Conservation (phyloP, 148 eudicot genomes). For the Vaccinium corymbosum region DNA sequence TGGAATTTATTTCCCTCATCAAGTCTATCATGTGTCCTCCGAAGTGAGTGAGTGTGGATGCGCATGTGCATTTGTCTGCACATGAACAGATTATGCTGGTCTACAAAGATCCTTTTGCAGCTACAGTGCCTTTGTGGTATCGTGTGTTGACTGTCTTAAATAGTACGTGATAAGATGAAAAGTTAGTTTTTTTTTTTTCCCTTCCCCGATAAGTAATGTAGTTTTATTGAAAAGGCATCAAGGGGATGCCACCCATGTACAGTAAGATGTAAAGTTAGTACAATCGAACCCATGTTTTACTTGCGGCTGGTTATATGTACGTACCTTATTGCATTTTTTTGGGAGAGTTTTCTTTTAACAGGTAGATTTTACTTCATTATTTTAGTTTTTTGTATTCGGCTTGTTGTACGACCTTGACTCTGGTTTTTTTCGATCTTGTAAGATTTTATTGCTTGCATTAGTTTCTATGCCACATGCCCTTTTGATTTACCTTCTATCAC, state of each 20-base stretch:
- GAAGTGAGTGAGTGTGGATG: not conserved
- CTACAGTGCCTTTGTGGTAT: not conserved
- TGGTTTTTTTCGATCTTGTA: not conserved
- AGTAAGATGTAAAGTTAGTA: not conserved
- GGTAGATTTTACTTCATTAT: no score
- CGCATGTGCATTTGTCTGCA: not conserved
- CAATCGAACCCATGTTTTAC: not conserved
- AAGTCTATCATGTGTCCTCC: not conserved
- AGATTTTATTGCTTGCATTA: not conserved
- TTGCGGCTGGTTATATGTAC: not conserved
- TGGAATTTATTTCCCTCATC: not conserved
- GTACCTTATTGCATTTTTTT: not conserved
- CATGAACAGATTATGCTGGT: not conserved
- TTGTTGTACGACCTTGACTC: not conserved
- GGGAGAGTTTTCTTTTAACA: not conserved
- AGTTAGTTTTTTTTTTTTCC: no score
- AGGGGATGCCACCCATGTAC: no score
- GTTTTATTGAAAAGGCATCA: no score
- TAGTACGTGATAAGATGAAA: not conserved
- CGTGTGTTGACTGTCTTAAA: not conserved
- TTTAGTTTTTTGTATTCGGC: not conserved
- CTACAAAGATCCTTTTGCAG: not conserved
- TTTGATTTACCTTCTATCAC: no score
- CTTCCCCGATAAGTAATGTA: no score
- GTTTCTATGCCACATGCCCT: no score